These are phyloP conservation scores for Escallonia herrerae DNA, from an alignment of 129 eudicot species.

Conservation along the genomic window DNA sequence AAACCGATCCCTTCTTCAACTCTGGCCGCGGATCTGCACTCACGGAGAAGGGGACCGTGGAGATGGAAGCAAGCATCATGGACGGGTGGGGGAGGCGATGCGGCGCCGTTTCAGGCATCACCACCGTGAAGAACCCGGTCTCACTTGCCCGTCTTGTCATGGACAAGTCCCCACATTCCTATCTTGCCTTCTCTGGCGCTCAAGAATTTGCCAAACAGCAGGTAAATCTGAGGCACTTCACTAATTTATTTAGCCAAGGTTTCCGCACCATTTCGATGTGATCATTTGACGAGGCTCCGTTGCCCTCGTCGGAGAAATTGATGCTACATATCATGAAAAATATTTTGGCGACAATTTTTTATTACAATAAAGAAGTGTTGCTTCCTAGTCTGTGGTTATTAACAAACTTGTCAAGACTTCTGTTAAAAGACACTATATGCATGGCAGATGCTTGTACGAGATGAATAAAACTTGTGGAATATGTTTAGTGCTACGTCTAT, in stretches of 20 bases:
- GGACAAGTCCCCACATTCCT: constrained; percentile 94
- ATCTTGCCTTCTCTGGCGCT: constrained; percentile 84
- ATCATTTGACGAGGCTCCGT: too few relatives aligned
- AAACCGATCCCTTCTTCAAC: constrained; percentile 72
- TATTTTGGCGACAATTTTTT: background rate
- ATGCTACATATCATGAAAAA: too few relatives aligned
- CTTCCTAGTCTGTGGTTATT: too few relatives aligned
- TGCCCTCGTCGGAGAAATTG: too few relatives aligned
- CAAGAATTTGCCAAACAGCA: constrained; percentile 76
- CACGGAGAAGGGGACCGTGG: constrained; percentile 84
- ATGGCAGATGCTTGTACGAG: too few relatives aligned
- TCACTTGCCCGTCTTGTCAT: constrained; percentile 89
- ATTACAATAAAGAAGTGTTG: too few relatives aligned
- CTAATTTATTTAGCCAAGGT: background rate
- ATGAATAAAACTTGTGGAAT: too few relatives aligned
- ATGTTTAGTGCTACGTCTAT: too few relatives aligned
- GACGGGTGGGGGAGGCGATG: constrained; percentile 66
- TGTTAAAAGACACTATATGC: too few relatives aligned
- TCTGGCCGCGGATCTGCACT: constrained; percentile 96
- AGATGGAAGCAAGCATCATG: constrained; percentile 99
- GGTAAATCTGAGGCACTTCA: constrained; percentile 19
- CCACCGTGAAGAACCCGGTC: constrained; percentile 82
- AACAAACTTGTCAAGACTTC: too few relatives aligned
- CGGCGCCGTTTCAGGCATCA: constrained; percentile 86
- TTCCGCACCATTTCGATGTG: too few relatives aligned